Evolutionary conservation across 306 rosid genomes (phyloP), one percentile per base, ranked within the genome.

Genomic region (Castanea crenata): DNA sequence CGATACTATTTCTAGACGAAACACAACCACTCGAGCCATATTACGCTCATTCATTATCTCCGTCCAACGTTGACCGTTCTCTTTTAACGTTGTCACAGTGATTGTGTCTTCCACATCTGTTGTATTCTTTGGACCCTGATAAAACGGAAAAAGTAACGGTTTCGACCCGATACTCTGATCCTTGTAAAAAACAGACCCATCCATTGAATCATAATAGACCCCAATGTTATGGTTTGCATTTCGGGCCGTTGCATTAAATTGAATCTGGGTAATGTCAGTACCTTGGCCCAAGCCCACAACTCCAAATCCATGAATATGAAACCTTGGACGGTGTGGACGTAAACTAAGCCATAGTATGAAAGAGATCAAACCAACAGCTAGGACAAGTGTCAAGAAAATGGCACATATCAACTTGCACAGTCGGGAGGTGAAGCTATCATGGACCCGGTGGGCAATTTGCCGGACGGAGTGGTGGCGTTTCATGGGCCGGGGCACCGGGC

Each of bases 251-350:
- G 73, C 92, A 13, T 81, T 80, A 85, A 90, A 91, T 0, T 25
- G 5, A 16, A 92, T 83, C 68, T 41, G 76, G 21, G 92, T 94
- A 25, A 85, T 87, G 46, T 83, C 56, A 12, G 86, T 79, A 38
- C 97, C 72, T 51, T 87, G 91, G 75, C 63, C 69, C 84, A 92
- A 75, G 55, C 90, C 94, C 68, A 92, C 85, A 74, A 94, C 49
- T 15, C 86, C 78, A 79, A 95, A 89, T 0, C 82, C 84, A 10
- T 90, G 92, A 80, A 95, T 89, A 32, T 71, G 74, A 68, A 95
- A 79, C 11, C 99, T 86, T 41, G 99, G 99, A 14, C 99, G 88
- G 76, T 95, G 99, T 0, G 99, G 99, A 0, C 97, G 90, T 3
- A 95, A 82, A 79, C 99, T 92, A 64, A 95, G 90, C 95, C 95